Base-by-base conservation (phyloP, 208 protist species). In the Acanthamoeba quina region DNA sequence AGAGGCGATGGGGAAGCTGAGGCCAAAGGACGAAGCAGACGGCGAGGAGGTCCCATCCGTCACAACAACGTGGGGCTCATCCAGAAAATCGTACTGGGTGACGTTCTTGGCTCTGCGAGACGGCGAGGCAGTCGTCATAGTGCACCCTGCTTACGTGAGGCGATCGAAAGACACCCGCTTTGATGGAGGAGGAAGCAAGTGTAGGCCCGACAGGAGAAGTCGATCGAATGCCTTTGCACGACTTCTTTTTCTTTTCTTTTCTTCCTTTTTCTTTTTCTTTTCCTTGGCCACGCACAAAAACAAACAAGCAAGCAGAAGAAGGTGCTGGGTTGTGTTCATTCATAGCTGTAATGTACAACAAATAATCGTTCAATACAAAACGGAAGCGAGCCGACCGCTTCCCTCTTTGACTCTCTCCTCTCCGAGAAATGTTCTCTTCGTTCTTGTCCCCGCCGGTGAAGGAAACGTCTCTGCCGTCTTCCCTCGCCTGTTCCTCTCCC, bases 71-170 rank as follows among this genome's bases (percentile, higher is more conserved):
- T 44, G 41, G 41, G 78, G 78, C 21, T 86, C 78, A 7, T 86
- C 49, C 26, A 86, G 6, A 37, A 86, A 86, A 41, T 86, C 78
- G n/a, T 86, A 86, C 19, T 86, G 78, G 10, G 78, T 86, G 26
- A 86, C 47, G 52, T 86, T 86, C n/a, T 37, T 47, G 0, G 19
- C 31, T 44, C 41, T 44, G 26, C 70, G 70, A 49, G 70, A 11
- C 19, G 70, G 41, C 70, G 41, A n/a, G 10, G 70, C 47, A n/a
- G 41, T 9, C 24, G 15, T 21, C 29, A 85, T 29, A 26, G 9
- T 9, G 26, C n/a, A 15, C 72, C 37, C n/a, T n/a, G n/a, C n/a
- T n/a, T n/a, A n/a, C n/a, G n/a, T n/a, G n/a, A n/a, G n/a, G n/a
- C n/a, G n/a, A n/a, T n/a, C n/a, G n/a, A n/a, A n/a, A n/a, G n/a